Evolutionary conservation across 805 yeast species (phyloP), one percentile per base, ranked within the genome.

Genomic region (Ogataea haglerorum): DNA sequence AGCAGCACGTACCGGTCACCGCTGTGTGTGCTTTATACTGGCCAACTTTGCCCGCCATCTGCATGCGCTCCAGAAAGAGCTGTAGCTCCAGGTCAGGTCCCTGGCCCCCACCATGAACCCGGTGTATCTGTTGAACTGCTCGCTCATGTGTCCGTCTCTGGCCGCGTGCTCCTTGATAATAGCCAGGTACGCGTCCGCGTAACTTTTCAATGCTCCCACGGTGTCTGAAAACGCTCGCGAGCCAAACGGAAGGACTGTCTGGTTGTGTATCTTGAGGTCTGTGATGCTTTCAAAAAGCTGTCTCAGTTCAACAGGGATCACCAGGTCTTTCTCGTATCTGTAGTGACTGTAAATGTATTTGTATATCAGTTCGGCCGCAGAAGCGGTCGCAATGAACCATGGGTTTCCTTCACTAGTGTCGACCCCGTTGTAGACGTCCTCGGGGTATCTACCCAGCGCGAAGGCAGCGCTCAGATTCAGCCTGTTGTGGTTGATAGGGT

Each of bases 361-460:
- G 60, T 73, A 82, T 30, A 83, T 56, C 13, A 82, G 50, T 56
- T 82, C 86, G 5, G 86, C 67, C 2, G 86, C 87, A 3, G 84
- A 69, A 0, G 84, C 76, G 1, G 91, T 85, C 3, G 85, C 67
- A 43, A 90, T 74, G 57, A 89, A 88, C 98, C 97, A 90, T 5
- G 98, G 97, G 55, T 90, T 89, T 3, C 96, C 97, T 52, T 82
- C 87, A 23, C 82, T 70, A 0, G 74, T 67, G 0, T 78, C 80
- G 45, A 69, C 65, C 0, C 96, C 96, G 59, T 90, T 82, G 61
- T 90, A 90, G 8, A 82, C 60, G 63, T 90, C 98, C 56, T 90
- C 98, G 1, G 97, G 96, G 56, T 90, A 90, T 56, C 98, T 72
- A 3, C 98, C 98, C 38, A 90, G 63, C 0, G 84, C 95, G 36